A percentile compares a stretch with the other conserved stretches of the same genome.
These are phyloP conservation scores for Diaporthe sp. DNA, from an alignment of 2,329 filamentous ascomycete species.

Conservation along the genomic window DNA sequence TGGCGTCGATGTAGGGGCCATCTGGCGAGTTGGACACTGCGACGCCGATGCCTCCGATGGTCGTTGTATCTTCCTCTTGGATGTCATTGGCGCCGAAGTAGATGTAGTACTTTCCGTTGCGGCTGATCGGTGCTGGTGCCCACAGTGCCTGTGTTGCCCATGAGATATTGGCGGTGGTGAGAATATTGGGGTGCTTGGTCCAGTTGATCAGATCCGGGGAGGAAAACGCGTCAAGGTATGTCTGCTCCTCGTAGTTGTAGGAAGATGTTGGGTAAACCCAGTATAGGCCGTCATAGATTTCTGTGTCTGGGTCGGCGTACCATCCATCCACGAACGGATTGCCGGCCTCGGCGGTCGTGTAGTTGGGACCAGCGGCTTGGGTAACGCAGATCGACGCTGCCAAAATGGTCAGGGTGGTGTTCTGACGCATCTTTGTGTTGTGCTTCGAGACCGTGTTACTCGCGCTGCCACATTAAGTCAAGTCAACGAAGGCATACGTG, in stretches of 20 bases:
- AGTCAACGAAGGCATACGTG: background rate
- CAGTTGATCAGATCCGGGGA: constrained; percentile 59
- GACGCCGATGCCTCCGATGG: constrained; percentile 54
- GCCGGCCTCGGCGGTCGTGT: constrained; percentile 52
- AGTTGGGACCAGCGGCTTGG: constrained; percentile 42
- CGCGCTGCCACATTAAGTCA: background rate
- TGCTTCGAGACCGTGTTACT: background rate
- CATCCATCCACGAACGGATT: constrained; percentile 61
- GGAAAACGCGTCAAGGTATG: constrained; percentile 62
- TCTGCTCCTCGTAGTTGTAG: constrained; percentile 56
- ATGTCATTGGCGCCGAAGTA: constrained; percentile 63
- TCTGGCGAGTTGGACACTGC: constrained; percentile 48
- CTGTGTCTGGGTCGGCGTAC: constrained; percentile 63
- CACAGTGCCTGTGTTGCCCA: constrained; percentile 59
- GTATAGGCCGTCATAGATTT: constrained; percentile 55
- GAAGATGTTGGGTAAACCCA: constrained; percentile 62
- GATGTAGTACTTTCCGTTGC: constrained; percentile 58
- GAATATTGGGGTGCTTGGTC: constrained; percentile 57
- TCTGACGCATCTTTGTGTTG: background rate
- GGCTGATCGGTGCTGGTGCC: constrained; percentile 57
- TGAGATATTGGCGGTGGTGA: constrained; percentile 50
- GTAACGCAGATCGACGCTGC: background rate
- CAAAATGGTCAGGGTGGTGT: background rate
- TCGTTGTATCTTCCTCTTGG: constrained; percentile 42
- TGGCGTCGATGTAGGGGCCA: constrained; percentile 53